A percentile compares a stretch with the other conserved stretches of the same genome.
Conservation (phyloP, 208 protist species). For the Kentomonas sorsogonicus region DNA sequence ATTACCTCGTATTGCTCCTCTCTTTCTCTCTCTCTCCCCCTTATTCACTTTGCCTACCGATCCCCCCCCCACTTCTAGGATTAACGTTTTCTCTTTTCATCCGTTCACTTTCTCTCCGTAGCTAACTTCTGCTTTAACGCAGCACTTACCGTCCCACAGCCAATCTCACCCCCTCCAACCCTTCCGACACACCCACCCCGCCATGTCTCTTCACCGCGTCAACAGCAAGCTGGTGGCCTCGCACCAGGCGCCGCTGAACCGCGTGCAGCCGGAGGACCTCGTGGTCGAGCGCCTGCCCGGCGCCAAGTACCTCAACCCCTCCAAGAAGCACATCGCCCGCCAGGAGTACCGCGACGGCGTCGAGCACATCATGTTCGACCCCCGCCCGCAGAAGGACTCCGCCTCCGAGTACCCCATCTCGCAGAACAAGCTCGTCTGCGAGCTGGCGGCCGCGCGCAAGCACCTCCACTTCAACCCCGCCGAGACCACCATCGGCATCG, state of each 20-base stretch:
- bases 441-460: slow-evolving; percentile 75
- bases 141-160: background rate
- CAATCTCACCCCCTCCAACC: slow-evolving; percentile 9
- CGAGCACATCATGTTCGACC: slow-evolving; percentile 88
- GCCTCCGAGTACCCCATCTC: slow-evolving; percentile 64
- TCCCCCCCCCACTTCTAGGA: too few relatives aligned
- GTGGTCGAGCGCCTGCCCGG: slow-evolving; percentile 72
- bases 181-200: background rate
- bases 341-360: slow-evolving; percentile 72
- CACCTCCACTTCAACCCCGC: slow-evolving; percentile 87
- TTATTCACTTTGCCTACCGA: background rate
- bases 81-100: slow-evolving; percentile 13
- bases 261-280: slow-evolving; percentile 66
- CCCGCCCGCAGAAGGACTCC: slow-evolving; percentile 50
- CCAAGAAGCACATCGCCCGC: slow-evolving; percentile 70
- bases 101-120: too few relatives aligned
- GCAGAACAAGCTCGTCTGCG: slow-evolving; percentile 52
- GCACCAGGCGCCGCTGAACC: slow-evolving; percentile 39
- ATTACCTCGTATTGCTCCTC: background rate
- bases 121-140: too few relatives aligned
- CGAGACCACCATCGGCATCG: slow-evolving; percentile 87
- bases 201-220: slow-evolving; percentile 3
- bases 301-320: slow-evolving; percentile 69
- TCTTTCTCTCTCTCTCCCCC: slow-evolving; percentile 6
- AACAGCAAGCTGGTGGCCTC: slow-evolving; percentile 33